Base-by-base conservation (phyloP, 257 asterid species). In the Avicennia marina region DNA sequence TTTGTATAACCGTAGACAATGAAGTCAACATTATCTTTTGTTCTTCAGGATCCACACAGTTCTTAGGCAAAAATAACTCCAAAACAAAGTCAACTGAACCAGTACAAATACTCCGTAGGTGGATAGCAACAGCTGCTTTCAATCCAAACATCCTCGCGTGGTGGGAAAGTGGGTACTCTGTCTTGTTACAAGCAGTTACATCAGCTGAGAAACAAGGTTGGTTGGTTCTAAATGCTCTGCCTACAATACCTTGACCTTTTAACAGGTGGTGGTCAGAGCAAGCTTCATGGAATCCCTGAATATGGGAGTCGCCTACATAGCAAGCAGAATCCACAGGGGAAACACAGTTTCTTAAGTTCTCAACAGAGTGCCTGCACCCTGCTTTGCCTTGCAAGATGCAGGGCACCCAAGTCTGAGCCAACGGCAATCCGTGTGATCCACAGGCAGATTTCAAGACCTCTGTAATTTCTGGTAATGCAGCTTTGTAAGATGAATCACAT, bases 111-210 rank as follows among this genome's bases (percentile, higher is more conserved):
- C 90, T 85, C 70, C 95, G 69, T 42, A 91, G 76, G 15, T 95
- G 95, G 54, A 91, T 81, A 31, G 96, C 98, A 6, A 91, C 96
- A 7, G 93, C 90, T 17, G 94, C 95, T 65, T 74, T 78, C 39
- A 91, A 53, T 15, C 86, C 90, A 15, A 87, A 87, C 83, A 91
- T 87, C 45, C 86, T 78, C 6, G 96, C 96, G 7, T 91, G 81
- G 78, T 91, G 98, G 27, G 98, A 81, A 56, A 91, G 95, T 13
- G 98, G 96, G 69, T 91, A 91, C 20, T 87, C 95, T 0, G 86
- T 56, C 81, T 81, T 83, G 73, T 85, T 76, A 65, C 62, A 81
- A 12, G 87, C 77, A 13, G 93, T 79, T n/a, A 91, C 73, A 52
- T 91, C 95, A 20, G 79, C 65, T 0, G 80, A 83, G 78, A 87